phyloP scores from a whole-genome alignment of 345 rosid genomes.

The Balakata baccata region DNA sequence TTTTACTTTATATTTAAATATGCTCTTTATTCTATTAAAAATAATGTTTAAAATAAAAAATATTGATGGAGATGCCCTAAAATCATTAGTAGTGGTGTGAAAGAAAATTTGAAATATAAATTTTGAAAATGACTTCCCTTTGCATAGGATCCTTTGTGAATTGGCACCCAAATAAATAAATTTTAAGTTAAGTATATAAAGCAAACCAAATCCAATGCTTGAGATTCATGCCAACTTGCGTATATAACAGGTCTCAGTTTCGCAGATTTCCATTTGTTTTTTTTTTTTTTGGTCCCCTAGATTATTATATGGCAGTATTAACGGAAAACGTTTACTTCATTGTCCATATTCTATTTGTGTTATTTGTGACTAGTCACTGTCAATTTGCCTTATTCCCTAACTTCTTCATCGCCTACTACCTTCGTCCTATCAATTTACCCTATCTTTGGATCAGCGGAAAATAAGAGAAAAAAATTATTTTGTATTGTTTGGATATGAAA shows the following conservation, averaged over 20 bases:
- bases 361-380: neutral
- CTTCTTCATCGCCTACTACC: neutral
- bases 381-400: neutral
- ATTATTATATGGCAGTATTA: neutral
- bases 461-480: too few species aligned
- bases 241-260: neutral
- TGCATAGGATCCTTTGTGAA: neutral
- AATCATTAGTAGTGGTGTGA: too few species aligned
- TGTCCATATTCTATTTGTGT: neutral
- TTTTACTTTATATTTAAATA: too few species aligned
- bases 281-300: neutral
- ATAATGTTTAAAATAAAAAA: too few species aligned
- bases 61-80: too few species aligned
- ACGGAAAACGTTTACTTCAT: neutral
- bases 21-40: too few species aligned
- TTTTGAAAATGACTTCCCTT: neutral
- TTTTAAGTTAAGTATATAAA: neutral
- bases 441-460: too few species aligned
- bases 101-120: too few species aligned
- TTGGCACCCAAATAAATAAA: neutral
- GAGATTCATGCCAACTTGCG: neutral
- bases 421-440: neutral
- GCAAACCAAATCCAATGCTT: conserved; percentile 2
- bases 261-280: neutral
- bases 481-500: too few species aligned